Conservation (phyloP, 2,329 filamentous ascomycete species). For the Botrytis paeoniae region DNA sequence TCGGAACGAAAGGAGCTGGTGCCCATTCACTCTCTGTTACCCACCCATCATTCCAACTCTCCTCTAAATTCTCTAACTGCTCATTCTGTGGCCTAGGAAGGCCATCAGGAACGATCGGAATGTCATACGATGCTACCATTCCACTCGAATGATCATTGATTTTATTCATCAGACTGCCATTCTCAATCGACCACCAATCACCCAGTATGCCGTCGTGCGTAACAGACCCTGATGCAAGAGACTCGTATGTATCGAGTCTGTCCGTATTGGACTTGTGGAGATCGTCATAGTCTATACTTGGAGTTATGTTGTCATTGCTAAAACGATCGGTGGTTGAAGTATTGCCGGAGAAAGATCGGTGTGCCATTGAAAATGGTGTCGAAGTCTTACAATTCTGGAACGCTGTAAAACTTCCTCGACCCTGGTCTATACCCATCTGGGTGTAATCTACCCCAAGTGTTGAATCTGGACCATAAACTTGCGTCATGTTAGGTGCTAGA, state of each 20-base stretch:
- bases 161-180: neutral
- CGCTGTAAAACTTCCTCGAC: constrained; percentile 29
- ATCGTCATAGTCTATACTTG: constrained; percentile 23
- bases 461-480: constrained; percentile 23
- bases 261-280: constrained; percentile 17
- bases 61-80: constrained; percentile 12
- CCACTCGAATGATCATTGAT: neutral
- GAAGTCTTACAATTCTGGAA: constrained; percentile 24
- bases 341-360: constrained; percentile 18
- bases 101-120: constrained; percentile 22
- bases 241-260: neutral
- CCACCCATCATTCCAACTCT: constrained; percentile 21
- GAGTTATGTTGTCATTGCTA: constrained; percentile 21
- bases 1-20: constrained; percentile 18
- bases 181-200: constrained; percentile 21
- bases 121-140: constrained; percentile 18
- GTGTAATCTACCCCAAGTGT: constrained; percentile 30
- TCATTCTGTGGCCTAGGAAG: constrained; percentile 21
- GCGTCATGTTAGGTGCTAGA: constrained; percentile 17
- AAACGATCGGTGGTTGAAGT: constrained; percentile 16
- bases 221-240: neutral
- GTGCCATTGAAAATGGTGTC: constrained; percentile 19
- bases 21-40: constrained; percentile 21
- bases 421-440: constrained; percentile 23
- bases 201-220: neutral